Conservation (phyloP, 2,329 filamentous ascomycete genomes). For the Xylariales sp. region DNA sequence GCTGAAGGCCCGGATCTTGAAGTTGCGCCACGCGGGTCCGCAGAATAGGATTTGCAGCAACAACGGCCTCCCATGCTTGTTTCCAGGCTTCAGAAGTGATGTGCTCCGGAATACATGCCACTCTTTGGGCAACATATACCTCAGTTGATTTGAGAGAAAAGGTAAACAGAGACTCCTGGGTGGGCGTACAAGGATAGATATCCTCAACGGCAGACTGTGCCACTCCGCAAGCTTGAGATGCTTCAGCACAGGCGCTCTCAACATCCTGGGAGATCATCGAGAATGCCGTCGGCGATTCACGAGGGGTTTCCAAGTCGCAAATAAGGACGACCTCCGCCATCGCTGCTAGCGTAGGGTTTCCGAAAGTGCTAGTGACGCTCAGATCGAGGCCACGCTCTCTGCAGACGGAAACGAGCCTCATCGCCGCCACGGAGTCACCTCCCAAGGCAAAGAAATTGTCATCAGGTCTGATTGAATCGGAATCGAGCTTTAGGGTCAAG, state of each 20-base stretch:
- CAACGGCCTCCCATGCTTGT: slow-evolving; percentile 4
- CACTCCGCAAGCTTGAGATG: neutral
- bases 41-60: neutral
- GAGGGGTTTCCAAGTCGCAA: neutral
- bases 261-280: neutral
- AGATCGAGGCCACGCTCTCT: neutral
- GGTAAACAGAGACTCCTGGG: slow-evolving; percentile 3
- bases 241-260: neutral
- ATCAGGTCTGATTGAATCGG: neutral
- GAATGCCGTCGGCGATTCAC: neutral
- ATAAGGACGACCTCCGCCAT: neutral
- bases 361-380: neutral
- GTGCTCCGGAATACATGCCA: neutral
- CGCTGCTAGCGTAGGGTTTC: neutral
- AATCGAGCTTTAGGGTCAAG: neutral
- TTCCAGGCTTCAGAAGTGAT: neutral
- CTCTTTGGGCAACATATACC: slow-evolving; percentile 1
- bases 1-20: neutral
- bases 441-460: neutral
- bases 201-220: neutral
- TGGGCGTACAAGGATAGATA: slow-evolving; percentile 4
- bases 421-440: neutral
- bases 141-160: slow-evolving; percentile 1
- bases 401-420: neutral
- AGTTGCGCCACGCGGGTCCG: slow-evolving; percentile 2